Conservation (phyloP, 2,329 filamentous ascomycete genomes). For the Scopulariopsis brevicaulis region DNA sequence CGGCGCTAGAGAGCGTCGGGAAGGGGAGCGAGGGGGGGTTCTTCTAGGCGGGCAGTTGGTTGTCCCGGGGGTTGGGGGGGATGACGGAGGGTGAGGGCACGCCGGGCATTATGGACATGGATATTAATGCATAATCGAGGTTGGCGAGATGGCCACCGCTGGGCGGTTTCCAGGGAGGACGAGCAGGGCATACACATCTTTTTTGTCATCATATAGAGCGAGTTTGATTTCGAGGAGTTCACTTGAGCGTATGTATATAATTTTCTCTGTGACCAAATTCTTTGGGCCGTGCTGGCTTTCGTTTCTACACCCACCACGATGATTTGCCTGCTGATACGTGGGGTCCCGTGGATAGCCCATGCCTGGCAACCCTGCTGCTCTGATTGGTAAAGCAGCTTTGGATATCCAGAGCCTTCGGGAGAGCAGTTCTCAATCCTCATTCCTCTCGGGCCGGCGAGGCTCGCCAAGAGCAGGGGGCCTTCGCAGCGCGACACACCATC, state of each 20-base stretch:
- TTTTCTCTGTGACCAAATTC: too few relatives aligned
- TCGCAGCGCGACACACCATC: too few relatives aligned
- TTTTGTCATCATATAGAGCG: background rate
- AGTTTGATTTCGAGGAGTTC: background rate
- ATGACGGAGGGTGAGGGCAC: background rate
- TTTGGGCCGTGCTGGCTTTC: too few relatives aligned
- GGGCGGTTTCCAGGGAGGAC: background rate
- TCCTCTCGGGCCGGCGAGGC: too few relatives aligned
- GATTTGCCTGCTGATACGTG: too few relatives aligned
- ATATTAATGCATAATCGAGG: background rate
- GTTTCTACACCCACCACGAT: too few relatives aligned
- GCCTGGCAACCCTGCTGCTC: too few relatives aligned
- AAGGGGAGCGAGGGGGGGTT: background rate
- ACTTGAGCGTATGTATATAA: background rate
- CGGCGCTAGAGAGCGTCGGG: slow-evolving; percentile 36
- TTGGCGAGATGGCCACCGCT: background rate
- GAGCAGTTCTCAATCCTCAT: too few relatives aligned
- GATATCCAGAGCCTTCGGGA: too few relatives aligned
- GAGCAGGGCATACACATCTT: background rate
- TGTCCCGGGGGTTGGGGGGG: background rate
- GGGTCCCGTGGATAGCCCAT: too few relatives aligned
- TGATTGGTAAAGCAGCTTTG: too few relatives aligned
- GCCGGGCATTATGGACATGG: background rate
- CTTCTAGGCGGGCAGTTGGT: background rate
- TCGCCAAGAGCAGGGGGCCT: too few relatives aligned